A percentile compares a stretch with the other conserved stretches of the same genome.
Evolutionary conservation across 345 rosid genomes (phyloP).

Genomic region (Abelmoschus esculentus): DNA sequence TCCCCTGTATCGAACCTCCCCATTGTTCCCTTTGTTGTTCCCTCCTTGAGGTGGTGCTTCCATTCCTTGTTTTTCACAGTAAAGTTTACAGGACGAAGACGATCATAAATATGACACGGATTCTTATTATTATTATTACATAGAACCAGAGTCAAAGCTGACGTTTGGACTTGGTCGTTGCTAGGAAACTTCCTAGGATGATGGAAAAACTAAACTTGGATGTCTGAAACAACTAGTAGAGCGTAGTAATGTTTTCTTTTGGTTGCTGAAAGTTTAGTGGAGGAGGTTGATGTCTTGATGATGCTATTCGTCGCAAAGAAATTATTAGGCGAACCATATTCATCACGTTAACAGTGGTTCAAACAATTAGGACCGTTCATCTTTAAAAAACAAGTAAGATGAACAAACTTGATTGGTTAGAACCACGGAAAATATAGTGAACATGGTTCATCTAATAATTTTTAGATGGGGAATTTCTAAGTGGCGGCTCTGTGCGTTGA

Average conservation of each 20-base stretch:
- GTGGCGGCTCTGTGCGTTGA: not conserved
- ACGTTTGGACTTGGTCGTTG: conserved; percentile 16
- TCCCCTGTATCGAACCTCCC: conserved; percentile 52
- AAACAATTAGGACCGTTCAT: too few relatives aligned
- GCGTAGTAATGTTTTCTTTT: not conserved
- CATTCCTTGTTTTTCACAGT: not conserved
- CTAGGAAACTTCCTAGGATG: conserved; percentile 15
- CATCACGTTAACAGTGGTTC: too few relatives aligned
- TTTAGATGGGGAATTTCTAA: not conserved
- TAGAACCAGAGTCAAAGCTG: conserved; percentile 16
- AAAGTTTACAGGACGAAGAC: not conserved
- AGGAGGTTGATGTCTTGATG: not conserved
- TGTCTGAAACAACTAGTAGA: not conserved
- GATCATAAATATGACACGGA: conserved; percentile 1
- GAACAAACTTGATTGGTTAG: too few relatives aligned
- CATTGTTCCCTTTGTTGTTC: not conserved
- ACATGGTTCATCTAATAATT: too few relatives aligned
- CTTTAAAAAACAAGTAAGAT: too few relatives aligned
- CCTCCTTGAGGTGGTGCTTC: conserved; percentile 11
- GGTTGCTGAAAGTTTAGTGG: not conserved
- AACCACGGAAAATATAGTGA: too few relatives aligned
- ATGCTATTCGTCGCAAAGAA: too few relatives aligned
- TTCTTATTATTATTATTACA: not conserved
- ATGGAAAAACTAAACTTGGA: not conserved
- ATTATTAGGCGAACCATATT: too few relatives aligned